These are phyloP conservation scores for Arthromyces matolae DNA, from an alignment of 768 basidiomycete genomes.

Conservation along the genomic window DNA sequence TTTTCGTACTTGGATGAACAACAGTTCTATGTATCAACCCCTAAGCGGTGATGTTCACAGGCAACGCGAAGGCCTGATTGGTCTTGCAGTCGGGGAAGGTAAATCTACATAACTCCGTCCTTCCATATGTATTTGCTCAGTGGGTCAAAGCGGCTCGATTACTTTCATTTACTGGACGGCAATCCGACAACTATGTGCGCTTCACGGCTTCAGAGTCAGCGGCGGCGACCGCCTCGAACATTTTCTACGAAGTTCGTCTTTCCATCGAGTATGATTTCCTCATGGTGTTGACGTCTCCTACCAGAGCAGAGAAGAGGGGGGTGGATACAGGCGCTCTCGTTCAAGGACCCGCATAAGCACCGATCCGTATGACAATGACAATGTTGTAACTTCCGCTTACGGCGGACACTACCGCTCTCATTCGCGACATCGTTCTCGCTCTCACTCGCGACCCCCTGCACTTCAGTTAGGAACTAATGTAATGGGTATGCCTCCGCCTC, in stretches of 20 bases:
- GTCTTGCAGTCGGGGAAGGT: slow-evolving; percentile 74
- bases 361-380: slow-evolving; percentile 39
- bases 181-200: slow-evolving; percentile 42
- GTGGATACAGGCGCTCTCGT: slow-evolving; percentile 26
- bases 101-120: not conserved
- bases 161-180: slow-evolving; percentile 46
- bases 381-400: slow-evolving; percentile 25
- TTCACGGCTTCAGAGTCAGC: slow-evolving; percentile 59
- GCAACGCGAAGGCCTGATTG: slow-evolving; percentile 64
- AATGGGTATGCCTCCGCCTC: slow-evolving; percentile 6
- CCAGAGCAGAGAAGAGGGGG: slow-evolving; percentile 31
- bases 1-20: slow-evolving; percentile 62
- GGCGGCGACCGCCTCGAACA: slow-evolving; percentile 59
- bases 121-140: slow-evolving; percentile 5
- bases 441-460: slow-evolving; percentile 32
- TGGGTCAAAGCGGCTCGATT: slow-evolving; percentile 49
- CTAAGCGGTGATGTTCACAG: slow-evolving; percentile 54
- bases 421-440: slow-evolving; percentile 37
- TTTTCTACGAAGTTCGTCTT: slow-evolving; percentile 49
- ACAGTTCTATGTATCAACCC: slow-evolving; percentile 51
- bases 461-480: slow-evolving; percentile 18
- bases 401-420: slow-evolving; percentile 11
- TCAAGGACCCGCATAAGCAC: slow-evolving; percentile 27
- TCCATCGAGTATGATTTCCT: not conserved
- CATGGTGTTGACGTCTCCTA: not conserved